A percentile compares a stretch with the other conserved stretches of the same genome.
Conservation (phyloP, 1,284 basidiomycete genomes). For the Pisolithus thermaeus region DNA sequence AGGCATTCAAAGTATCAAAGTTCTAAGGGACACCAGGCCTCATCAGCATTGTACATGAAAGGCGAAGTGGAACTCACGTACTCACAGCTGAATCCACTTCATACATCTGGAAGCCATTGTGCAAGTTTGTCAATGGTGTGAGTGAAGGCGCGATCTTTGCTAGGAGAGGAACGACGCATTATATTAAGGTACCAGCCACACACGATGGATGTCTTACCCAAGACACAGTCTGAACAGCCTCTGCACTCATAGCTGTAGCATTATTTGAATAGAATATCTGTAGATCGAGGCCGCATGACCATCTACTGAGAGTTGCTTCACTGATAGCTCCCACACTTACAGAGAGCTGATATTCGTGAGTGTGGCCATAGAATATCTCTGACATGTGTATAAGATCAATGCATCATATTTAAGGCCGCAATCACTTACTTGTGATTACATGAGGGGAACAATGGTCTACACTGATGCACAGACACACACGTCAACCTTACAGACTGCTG, state of each 20-base stretch:
- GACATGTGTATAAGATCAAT: constrained; percentile 2
- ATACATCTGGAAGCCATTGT: constrained; percentile 75
- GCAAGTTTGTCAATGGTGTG: constrained; percentile 66
- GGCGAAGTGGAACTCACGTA: constrained; percentile 32
- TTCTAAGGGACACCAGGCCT: constrained; percentile 16
- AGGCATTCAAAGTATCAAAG: constrained; percentile 35
- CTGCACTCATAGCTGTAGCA: constrained; percentile 42
- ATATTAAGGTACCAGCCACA: no score
- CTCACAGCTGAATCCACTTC: constrained; percentile 67
- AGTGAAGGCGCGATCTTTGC: constrained; percentile 58
- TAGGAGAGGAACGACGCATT: no score
- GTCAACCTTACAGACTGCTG: neutral
- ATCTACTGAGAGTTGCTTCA: neutral
- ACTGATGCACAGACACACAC: constrained; percentile 33
- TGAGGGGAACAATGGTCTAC: constrained; percentile 76
- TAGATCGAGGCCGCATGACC: neutral
- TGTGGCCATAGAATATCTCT: constrained; percentile 77
- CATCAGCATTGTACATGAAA: constrained; percentile 4
- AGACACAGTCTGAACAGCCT: constrained; percentile 46
- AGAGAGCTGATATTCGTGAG: constrained; percentile 72
- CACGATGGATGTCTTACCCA: constrained; percentile 37
- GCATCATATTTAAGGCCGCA: neutral
- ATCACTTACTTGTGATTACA: constrained; percentile 62
- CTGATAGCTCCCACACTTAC: constrained; percentile 26
- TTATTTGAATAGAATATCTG: constrained; percentile 41